Base-by-base conservation (phyloP, 2,329 filamentous ascomycete genomes). In the Sporothrix pseudoabietina region DNA sequence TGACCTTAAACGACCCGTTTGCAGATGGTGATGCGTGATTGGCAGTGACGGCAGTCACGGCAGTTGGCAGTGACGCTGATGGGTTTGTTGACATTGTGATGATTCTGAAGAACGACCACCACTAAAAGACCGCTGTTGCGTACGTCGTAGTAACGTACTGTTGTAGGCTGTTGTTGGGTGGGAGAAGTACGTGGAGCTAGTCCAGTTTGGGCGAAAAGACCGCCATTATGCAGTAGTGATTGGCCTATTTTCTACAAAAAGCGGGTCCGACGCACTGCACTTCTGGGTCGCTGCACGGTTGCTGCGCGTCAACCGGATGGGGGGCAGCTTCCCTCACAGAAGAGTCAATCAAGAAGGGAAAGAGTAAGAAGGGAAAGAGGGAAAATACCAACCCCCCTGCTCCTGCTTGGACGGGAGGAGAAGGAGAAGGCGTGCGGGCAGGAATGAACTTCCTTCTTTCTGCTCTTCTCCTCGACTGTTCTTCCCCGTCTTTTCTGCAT, bases 241-340 rank as follows among this genome's bases (percentile, higher is more conserved):
- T 65, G 59, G 59, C 19, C 22, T 5, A 16, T 12, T 9, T 12
- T 9, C 6, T 4, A 1, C 4, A 4, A 16, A 19, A 49, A 30
- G 61, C 16, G 61, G 61, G 19, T 9, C 59, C 39, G 30, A n/a
- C 39, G 10, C 26, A 30, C 6, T 10, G 22, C 41, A 35, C 41
- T 44, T 19, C 65, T 16, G 2, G 2, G 41, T 68, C 12, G 12
- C 47, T 22, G 69, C 39, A 70, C 26, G 69, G 69, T 71, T 71
- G 69, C 69, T 71, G 69, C 35, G 69, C 69, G 35, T 70, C 68
- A 57, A 70, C 68, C 59, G 44, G n/a, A n/a, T 7, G n/a, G 6
- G n/a, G 30, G 16, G 47, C 19, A 7, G 22, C 26, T 55, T 19
- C 8, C 52, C 10, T 19, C 8, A 22, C 10, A 30, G 22, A 7